Conservation (phyloP, 2,329 filamentous ascomycete species). For the Amauroascus niger region DNA sequence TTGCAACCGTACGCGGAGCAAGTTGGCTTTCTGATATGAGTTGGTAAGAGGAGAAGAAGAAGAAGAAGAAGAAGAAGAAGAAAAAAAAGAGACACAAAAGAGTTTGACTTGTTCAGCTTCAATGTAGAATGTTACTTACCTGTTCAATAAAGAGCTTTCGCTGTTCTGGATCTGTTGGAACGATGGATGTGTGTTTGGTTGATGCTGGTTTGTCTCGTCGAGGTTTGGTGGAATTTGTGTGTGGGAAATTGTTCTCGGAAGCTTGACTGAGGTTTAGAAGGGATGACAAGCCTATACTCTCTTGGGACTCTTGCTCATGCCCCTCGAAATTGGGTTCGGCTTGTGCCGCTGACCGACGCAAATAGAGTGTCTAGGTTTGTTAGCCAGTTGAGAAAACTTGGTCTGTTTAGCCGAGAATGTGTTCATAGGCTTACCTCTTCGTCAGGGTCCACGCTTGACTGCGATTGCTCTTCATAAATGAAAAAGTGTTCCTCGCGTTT, state of each 20-base stretch:
- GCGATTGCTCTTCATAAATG: slow-evolving; percentile 20
- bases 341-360: slow-evolving; percentile 4
- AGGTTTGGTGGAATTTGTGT: slow-evolving; percentile 16
- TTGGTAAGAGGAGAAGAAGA: too few species aligned
- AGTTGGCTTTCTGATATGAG: slow-evolving; percentile 32
- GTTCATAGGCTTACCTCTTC: slow-evolving; percentile 17
- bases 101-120: neutral
- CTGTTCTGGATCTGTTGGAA: slow-evolving; percentile 30
- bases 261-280: slow-evolving; percentile 17
- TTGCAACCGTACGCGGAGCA: slow-evolving; percentile 33
- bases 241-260: slow-evolving; percentile 12
- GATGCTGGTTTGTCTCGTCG: slow-evolving; percentile 15
- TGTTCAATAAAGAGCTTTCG: slow-evolving; percentile 35
- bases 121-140: slow-evolving; percentile 20
- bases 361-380: slow-evolving; percentile 3
- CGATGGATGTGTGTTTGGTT: slow-evolving; percentile 14
- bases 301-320: slow-evolving; percentile 8
- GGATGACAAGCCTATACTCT: slow-evolving; percentile 14
- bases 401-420: neutral
- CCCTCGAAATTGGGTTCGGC: neutral
- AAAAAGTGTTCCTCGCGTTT: slow-evolving; percentile 17
- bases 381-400: neutral
- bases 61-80: too few species aligned
- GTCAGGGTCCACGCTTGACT: slow-evolving; percentile 14
- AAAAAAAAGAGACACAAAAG: too few species aligned